These are phyloP conservation scores for Thecaphora thlaspeos DNA, from an alignment of 1,284 basidiomycete species.

Conservation along the genomic window DNA sequence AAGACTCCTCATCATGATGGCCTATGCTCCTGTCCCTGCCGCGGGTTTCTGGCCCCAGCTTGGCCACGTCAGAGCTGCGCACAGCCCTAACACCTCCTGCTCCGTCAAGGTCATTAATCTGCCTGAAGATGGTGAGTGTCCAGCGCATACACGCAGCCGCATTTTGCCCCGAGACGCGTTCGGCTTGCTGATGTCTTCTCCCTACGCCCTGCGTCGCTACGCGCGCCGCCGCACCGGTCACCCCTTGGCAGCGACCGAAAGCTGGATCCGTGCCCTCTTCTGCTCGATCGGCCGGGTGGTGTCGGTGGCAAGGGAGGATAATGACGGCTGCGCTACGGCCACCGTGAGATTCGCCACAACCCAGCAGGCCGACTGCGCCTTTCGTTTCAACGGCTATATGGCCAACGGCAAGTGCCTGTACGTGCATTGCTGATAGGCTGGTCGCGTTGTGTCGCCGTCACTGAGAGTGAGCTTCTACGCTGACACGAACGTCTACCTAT, in stretches of 20 bases:
- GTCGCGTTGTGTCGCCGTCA: too few species aligned
- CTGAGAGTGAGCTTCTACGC: too few species aligned
- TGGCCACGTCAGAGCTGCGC: background rate
- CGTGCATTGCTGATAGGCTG: conserved; percentile 2
- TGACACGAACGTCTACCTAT: too few species aligned
- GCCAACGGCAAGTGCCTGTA: conserved; percentile 12
- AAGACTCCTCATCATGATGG: too few species aligned
- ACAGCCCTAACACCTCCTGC: background rate
- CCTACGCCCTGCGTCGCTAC: background rate
- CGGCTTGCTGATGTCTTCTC: background rate
- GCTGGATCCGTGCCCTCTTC: conserved; percentile 13
- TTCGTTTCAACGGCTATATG: conserved; percentile 11
- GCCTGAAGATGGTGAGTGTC: background rate
- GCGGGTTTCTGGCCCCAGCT: background rate
- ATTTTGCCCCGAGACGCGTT: too few species aligned
- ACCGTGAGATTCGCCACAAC: conserved; percentile 8
- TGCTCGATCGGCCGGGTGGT: conserved; percentile 8
- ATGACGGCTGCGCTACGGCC: conserved; percentile 1
- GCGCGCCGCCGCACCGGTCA: too few species aligned
- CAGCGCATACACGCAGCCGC: too few species aligned
- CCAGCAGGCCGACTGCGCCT: conserved; percentile 8
- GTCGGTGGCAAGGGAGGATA: background rate
- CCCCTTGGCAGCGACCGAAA: conserved; percentile 16
- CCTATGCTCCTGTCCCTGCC: background rate
- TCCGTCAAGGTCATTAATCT: background rate